Evolutionary conservation across 371 early-diverging fungal species (phyloP).

Genomic region (Nematocida sp.): DNA sequence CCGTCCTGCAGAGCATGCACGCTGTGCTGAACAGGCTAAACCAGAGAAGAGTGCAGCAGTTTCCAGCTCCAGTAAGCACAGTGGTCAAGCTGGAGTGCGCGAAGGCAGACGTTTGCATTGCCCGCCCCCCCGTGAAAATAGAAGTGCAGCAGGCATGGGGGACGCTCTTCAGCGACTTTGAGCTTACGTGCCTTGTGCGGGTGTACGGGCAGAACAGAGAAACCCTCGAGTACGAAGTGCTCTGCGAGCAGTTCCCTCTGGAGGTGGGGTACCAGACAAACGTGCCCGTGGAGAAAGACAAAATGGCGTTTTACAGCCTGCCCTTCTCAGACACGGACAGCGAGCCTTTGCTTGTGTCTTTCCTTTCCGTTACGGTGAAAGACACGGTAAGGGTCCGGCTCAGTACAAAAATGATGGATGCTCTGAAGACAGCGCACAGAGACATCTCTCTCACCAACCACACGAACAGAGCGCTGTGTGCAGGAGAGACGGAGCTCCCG

Average conservation of each 20-base stretch:
- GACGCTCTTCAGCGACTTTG: background rate
- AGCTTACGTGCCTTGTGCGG: slow-evolving; percentile 17
- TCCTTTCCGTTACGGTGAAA: background rate
- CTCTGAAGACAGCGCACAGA: background rate
- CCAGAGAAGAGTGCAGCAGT: slow-evolving; percentile 14
- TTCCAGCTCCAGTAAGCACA: slow-evolving; percentile 3
- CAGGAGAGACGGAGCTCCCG: background rate
- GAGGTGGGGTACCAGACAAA: background rate
- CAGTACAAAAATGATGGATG: slow-evolving; percentile 41
- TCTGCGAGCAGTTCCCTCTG: slow-evolving; percentile 37
- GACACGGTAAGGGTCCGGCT: slow-evolving; percentile 33
- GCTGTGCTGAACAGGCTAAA: background rate
- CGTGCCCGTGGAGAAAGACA: slow-evolving; percentile 9
- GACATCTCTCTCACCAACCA: slow-evolving; percentile 18
- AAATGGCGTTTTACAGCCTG: slow-evolving; percentile 24
- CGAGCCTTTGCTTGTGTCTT: slow-evolving; percentile 12
- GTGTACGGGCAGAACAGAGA: slow-evolving; percentile 16
- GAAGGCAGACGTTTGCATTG: background rate
- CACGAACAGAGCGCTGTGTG: background rate
- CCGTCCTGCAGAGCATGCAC: background rate
- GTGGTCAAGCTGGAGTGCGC: background rate
- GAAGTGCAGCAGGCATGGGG: background rate
- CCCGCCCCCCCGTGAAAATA: slow-evolving; percentile 13
- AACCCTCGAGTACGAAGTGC: slow-evolving; percentile 7
- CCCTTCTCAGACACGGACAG: slow-evolving; percentile 26